These are phyloP conservation scores for Talaromyces borbonicus DNA, from an alignment of 495 filamentous ascomycete genomes.

Conservation along the genomic window DNA sequence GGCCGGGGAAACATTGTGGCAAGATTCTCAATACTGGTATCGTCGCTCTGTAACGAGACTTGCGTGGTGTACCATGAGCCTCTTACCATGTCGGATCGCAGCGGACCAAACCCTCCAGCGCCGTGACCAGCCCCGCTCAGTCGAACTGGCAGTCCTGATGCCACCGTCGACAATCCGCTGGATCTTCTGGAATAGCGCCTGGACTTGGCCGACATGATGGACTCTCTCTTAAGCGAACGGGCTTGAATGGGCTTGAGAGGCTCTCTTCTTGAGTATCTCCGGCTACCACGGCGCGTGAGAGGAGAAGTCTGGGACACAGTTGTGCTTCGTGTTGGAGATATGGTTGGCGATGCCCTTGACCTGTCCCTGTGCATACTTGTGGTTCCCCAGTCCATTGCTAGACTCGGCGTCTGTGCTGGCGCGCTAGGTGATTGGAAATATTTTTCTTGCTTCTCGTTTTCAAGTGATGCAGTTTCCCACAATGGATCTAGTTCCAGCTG, in stretches of 20 bases:
- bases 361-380: not conserved
- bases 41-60: constrained; percentile 28
- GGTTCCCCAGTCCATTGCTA: not conserved
- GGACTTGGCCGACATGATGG: constrained; percentile 29
- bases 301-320: constrained; percentile 3
- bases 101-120: constrained; percentile 38
- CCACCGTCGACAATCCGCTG: constrained; percentile 32
- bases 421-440: constrained; percentile 6
- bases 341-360: not conserved
- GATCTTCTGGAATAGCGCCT: constrained; percentile 35
- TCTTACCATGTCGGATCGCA: constrained; percentile 34
- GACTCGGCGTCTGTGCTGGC: not conserved
- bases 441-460: constrained; percentile 3
- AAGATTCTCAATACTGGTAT: constrained; percentile 27
- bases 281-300: constrained; percentile 1
- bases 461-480: not conserved
- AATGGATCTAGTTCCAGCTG: constrained; percentile 1
- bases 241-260: constrained; percentile 31
- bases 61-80: constrained; percentile 39
- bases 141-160: constrained; percentile 28
- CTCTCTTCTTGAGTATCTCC: constrained; percentile 18
- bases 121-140: constrained; percentile 40
- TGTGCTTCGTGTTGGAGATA: constrained; percentile 6
- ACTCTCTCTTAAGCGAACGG: constrained; percentile 31
- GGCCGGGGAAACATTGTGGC: constrained; percentile 33